Evolutionary conservation across 73 alveolate genomes (phyloP).

Genomic region (Loxodes magnus): DNA sequence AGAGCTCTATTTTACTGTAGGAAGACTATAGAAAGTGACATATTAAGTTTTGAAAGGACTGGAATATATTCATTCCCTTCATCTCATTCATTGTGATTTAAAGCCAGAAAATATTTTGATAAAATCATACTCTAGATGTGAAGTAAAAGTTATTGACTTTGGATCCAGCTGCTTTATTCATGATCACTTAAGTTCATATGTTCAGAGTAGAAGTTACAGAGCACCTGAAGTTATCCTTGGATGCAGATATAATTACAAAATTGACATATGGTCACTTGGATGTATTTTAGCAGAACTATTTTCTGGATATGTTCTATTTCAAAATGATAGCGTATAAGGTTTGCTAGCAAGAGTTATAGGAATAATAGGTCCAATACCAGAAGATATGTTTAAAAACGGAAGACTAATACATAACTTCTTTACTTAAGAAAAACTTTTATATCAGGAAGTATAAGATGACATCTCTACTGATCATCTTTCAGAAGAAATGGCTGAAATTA

Average conservation of each 20-base stretch:
- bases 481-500: neutral
- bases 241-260: slow-evolving; percentile 74
- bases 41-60: slow-evolving; percentile 73
- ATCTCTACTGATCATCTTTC: neutral
- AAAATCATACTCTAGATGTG: slow-evolving; percentile 68
- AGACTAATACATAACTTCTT: slow-evolving; percentile 84
- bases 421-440: slow-evolving; percentile 89
- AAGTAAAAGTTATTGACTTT: slow-evolving; percentile 88
- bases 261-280: slow-evolving; percentile 87
- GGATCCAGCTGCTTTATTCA: slow-evolving; percentile 92
- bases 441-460: slow-evolving; percentile 47
- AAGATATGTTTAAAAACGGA: slow-evolving; percentile 93
- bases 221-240: slow-evolving; percentile 93
- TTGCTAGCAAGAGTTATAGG: neutral
- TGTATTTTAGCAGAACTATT: slow-evolving; percentile 80
- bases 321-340: slow-evolving; percentile 22
- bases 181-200: slow-evolving; percentile 86
- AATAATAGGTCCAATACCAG: slow-evolving; percentile 95
- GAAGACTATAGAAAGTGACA: slow-evolving; percentile 76
- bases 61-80: slow-evolving; percentile 71
- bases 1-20: slow-evolving; percentile 79
- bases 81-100: slow-evolving; percentile 87
- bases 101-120: slow-evolving; percentile 93
- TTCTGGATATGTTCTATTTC: slow-evolving; percentile 45
- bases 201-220: slow-evolving; percentile 76